phyloP scores from a whole-genome alignment of 2,329 filamentous ascomycete species.

The Trichoderma asperellum region DNA sequence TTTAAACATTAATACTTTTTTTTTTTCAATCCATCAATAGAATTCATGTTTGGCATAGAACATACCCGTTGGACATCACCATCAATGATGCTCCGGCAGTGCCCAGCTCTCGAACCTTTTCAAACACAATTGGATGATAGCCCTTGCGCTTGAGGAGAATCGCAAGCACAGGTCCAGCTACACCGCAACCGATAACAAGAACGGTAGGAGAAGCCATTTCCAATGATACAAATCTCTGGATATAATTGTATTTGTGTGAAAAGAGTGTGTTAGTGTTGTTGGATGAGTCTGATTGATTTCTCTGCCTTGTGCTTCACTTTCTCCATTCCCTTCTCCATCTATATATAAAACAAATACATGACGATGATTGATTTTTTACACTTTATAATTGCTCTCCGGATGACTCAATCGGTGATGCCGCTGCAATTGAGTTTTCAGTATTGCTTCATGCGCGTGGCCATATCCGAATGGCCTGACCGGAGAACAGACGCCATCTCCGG shows the following conservation, averaged over 20 bases:
- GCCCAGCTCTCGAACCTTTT: conserved; percentile 33
- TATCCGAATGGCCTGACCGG: conserved; percentile 4
- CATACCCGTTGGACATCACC: conserved; percentile 36
- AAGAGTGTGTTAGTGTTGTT: neutral
- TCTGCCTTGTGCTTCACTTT: neutral
- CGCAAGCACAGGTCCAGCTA: conserved; percentile 35
- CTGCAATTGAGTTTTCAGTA: neutral
- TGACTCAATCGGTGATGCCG: conserved; percentile 8
- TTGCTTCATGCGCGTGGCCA: neutral
- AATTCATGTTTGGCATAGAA: neutral
- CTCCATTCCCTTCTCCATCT: neutral
- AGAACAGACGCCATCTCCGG: conserved; percentile 13
- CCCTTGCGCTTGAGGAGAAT: conserved; percentile 35
- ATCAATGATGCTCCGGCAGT: conserved; percentile 36
- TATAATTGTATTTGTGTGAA: neutral
- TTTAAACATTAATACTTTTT: neutral
- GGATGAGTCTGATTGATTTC: neutral
- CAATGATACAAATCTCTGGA: neutral
- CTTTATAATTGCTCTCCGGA: neutral
- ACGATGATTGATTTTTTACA: neutral
- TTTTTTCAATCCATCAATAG: neutral
- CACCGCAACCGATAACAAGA: conserved; percentile 36
- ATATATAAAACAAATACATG: neutral
- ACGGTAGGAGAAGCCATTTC: conserved; percentile 29
- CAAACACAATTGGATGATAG: conserved; percentile 37